phyloP scores from a whole-genome alignment of 164 flowering plant species.

The Warburgia ugandensis region DNA sequence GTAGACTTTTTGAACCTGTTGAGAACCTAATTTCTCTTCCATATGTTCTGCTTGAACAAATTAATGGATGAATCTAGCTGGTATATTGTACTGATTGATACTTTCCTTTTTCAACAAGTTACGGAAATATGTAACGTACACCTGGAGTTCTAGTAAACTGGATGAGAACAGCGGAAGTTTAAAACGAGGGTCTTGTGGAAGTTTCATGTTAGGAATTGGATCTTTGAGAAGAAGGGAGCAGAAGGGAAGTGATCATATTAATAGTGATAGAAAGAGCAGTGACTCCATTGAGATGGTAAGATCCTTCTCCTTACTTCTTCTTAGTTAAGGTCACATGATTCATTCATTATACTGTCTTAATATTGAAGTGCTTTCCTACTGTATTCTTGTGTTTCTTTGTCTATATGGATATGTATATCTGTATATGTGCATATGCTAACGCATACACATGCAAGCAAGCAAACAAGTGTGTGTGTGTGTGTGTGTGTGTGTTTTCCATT shows the following conservation, averaged over 20 bases:
- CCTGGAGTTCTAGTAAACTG: conserved; percentile 49
- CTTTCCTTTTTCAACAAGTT: conserved; percentile 39
- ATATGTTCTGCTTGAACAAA: not conserved
- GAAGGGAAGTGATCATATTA: conserved; percentile 23
- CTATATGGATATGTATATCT: too few relatives aligned
- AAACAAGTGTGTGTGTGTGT: not conserved
- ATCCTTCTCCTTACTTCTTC: not conserved
- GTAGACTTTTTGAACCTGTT: conserved; percentile 25
- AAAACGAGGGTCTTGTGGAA: conserved; percentile 23
- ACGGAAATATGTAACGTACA: conserved; percentile 85
- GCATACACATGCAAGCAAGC: too few relatives aligned
- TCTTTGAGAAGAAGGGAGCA: conserved; percentile 30
- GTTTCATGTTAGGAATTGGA: conserved; percentile 18
- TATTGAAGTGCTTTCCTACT: too few relatives aligned
- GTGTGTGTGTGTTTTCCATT: not conserved
- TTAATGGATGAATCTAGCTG: too few relatives aligned
- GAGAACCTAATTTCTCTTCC: not conserved
- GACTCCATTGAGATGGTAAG: conserved; percentile 35
- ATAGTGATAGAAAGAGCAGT: conserved; percentile 23
- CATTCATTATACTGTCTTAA: too few relatives aligned
- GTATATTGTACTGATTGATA: conserved; percentile 11
- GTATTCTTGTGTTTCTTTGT: too few relatives aligned
- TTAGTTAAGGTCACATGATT: too few relatives aligned
- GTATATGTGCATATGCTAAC: too few relatives aligned
- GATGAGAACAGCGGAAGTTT: conserved; percentile 24